Conservation (phyloP, 2,329 filamentous ascomycete genomes). For the Epichloe hybrida region DNA sequence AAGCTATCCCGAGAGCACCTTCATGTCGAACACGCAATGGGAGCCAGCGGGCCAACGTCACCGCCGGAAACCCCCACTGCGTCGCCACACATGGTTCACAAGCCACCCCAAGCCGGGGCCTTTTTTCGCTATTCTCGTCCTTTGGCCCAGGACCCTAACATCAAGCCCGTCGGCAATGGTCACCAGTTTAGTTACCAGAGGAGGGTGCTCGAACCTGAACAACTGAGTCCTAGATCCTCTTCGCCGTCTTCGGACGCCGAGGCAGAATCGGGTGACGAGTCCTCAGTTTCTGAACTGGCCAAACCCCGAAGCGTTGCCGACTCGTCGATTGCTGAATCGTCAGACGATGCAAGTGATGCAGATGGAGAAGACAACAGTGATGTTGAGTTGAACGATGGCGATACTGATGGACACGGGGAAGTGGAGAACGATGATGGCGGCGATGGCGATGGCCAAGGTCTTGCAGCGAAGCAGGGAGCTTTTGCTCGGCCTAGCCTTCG, state of each 20-base stretch:
- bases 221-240: slow-evolving; percentile 24
- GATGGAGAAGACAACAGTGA: background rate
- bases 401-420: background rate
- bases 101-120: slow-evolving; percentile 18
- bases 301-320: background rate
- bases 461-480: background rate
- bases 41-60: slow-evolving; percentile 27
- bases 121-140: slow-evolving; percentile 19
- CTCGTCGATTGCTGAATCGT: background rate
- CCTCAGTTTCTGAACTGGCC: background rate
- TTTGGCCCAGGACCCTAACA: slow-evolving; percentile 24
- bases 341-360: background rate
- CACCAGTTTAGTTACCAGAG: slow-evolving; percentile 28
- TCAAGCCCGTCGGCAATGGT: slow-evolving; percentile 28
- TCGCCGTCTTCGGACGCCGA: slow-evolving; percentile 17
- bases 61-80: slow-evolving; percentile 34
- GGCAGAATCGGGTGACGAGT: slow-evolving; percentile 10
- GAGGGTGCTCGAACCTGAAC: slow-evolving; percentile 20
- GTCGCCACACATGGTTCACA: slow-evolving; percentile 21
- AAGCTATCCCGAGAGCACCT: slow-evolving; percentile 19
- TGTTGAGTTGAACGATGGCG: background rate
- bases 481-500: background rate
- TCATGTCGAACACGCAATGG: slow-evolving; percentile 9
- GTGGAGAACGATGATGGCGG: background rate
- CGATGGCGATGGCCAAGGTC: background rate